Evolutionary conservation across 2,329 filamentous ascomycete genomes (phyloP).

Genomic region (Ophiostoma sp.): DNA sequence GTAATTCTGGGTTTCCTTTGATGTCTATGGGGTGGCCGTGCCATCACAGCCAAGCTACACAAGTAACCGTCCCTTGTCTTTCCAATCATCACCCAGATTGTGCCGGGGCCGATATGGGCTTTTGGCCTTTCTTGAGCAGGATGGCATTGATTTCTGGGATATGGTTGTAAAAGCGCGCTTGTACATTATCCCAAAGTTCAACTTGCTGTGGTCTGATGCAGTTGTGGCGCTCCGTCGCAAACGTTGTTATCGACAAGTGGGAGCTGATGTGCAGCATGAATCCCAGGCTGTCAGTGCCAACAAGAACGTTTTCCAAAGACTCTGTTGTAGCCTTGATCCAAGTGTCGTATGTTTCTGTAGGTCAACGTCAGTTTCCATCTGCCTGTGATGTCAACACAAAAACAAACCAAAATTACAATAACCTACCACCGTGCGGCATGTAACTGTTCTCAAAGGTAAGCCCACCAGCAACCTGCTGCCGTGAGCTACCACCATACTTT

Average conservation of each 20-base stretch:
- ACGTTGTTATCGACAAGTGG: slow-evolving; percentile 18
- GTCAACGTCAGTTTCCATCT: not conserved
- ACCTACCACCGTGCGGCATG: slow-evolving; percentile 35
- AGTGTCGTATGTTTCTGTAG: slow-evolving; percentile 31
- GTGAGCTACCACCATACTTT: slow-evolving; percentile 31
- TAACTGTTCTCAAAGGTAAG: slow-evolving; percentile 35
- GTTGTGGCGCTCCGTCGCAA: slow-evolving; percentile 18
- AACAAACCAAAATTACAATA: no score
- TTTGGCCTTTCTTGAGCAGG: not conserved
- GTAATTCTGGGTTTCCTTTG: not conserved
- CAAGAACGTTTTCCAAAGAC: slow-evolving; percentile 19
- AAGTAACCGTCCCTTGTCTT: not conserved
- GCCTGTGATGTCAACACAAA: no score
- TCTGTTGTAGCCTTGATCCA: slow-evolving; percentile 31
- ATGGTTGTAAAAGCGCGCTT: slow-evolving; percentile 21
- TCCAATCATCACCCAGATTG: not conserved
- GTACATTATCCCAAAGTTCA: slow-evolving; percentile 19
- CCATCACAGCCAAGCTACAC: not conserved
- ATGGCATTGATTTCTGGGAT: slow-evolving; percentile 19
- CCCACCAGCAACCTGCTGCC: slow-evolving; percentile 31
- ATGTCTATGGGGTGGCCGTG: not conserved
- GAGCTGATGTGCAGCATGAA: slow-evolving; percentile 27
- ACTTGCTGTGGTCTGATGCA: slow-evolving; percentile 15
- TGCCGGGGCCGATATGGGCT: not conserved
- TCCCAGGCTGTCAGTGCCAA: slow-evolving; percentile 19